A percentile compares a stretch with the other conserved stretches of the same genome.
Conservation (phyloP, 1,139 yeast species). For the Diutina scorzettiae region DNA sequence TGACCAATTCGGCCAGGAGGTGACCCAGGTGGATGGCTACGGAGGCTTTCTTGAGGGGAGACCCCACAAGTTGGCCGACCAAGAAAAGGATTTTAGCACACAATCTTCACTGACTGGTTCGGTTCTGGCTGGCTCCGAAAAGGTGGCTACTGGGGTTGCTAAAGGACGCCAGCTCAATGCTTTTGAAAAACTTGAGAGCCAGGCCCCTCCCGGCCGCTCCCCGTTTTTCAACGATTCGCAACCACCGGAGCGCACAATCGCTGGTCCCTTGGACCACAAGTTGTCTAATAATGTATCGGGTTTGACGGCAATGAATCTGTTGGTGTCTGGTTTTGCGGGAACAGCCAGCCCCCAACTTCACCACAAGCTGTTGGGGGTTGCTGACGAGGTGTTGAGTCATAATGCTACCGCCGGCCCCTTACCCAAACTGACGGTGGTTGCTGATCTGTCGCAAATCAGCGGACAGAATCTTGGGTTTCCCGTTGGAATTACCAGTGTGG, state of each 20-base stretch:
- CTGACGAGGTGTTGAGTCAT: not conserved
- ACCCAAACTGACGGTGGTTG: not conserved
- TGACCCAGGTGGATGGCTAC: not conserved
- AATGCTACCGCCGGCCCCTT: not conserved
- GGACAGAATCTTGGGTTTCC: not conserved
- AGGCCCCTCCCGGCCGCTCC: not conserved
- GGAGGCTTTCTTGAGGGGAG: not conserved
- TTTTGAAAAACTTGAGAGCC: no score
- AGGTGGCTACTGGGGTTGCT: no score
- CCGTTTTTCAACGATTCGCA: not conserved
- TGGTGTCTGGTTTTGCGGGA: not conserved
- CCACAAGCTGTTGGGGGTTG: not conserved
- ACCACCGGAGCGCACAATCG: not conserved
- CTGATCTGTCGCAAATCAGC: not conserved
- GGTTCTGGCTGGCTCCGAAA: no score
- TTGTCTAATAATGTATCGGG: not conserved
- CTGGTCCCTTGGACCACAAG: not conserved
- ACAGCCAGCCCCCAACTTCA: not conserved
- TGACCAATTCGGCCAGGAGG: not conserved
- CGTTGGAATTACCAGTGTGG: not conserved
- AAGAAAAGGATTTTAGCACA: no score
- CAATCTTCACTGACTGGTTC: no score
- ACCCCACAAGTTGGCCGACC: not conserved
- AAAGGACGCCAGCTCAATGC: no score
- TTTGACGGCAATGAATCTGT: not conserved